phyloP scores from a whole-genome alignment of 352 stramenopile genomes.

The Chrysophaeum taylorii region DNA sequence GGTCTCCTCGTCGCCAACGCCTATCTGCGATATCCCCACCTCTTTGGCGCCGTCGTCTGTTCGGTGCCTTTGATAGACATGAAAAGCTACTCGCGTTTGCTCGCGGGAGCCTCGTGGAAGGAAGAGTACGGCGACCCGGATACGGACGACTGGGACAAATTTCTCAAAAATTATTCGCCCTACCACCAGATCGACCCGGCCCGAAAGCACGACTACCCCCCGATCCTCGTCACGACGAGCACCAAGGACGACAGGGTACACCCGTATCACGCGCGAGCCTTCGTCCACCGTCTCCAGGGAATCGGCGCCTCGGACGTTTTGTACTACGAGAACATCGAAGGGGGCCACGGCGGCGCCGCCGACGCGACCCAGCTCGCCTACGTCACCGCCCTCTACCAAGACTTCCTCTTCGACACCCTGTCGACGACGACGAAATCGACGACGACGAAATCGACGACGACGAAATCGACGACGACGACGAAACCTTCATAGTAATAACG shows the following conservation, averaged over 20 bases:
- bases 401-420: slow-evolving; percentile 53
- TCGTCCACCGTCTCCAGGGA: slow-evolving; percentile 56
- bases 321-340: slow-evolving; percentile 68
- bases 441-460: too few species aligned
- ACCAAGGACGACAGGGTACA: slow-evolving; percentile 61
- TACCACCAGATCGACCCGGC: slow-evolving; percentile 27
- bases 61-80: slow-evolving; percentile 88
- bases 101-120: slow-evolving; percentile 72
- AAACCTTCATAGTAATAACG: too few species aligned
- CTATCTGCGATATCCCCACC: too few species aligned
- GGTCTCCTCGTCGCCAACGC: slow-evolving; percentile 76
- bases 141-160: slow-evolving; percentile 33
- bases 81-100: slow-evolving; percentile 84
- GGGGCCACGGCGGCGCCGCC: slow-evolving; percentile 52
- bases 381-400: slow-evolving; percentile 52
- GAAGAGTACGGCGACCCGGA: slow-evolving; percentile 58
- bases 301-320: too few species aligned
- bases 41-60: slow-evolving; percentile 79
- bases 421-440: too few species aligned
- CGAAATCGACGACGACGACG: too few species aligned
- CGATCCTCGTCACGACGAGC: slow-evolving; percentile 52
- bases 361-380: slow-evolving; percentile 56
- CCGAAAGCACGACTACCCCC: slow-evolving; percentile 32
- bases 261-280: slow-evolving; percentile 57
- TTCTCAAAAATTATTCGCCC: slow-evolving; percentile 32